Percentiles rank a stretch among this genome's conserved stretches.
These are phyloP conservation scores for Aspergillus ellipticus DNA, from an alignment of 495 filamentous ascomycete species.

Conservation along the genomic window DNA sequence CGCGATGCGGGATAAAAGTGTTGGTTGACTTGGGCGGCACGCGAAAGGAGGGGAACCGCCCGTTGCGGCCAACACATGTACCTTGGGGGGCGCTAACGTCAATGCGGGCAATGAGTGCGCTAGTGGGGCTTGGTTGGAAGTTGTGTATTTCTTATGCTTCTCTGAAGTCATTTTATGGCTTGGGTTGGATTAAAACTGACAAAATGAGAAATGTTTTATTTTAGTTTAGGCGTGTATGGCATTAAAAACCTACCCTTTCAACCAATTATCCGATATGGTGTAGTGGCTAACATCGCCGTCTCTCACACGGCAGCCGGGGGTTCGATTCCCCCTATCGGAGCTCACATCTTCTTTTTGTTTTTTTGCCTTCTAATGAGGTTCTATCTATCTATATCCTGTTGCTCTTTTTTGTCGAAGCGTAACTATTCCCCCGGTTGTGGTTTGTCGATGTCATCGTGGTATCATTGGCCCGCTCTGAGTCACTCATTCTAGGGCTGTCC, in stretches of 20 bases:
- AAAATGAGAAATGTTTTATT: too few species aligned
- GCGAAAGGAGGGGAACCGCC: conserved; percentile 8
- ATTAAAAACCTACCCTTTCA: not conserved
- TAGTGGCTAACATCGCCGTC: conserved; percentile 43
- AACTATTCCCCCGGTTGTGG: not conserved
- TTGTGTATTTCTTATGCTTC: too few species aligned
- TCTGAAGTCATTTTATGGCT: too few species aligned
- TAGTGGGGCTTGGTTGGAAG: too few species aligned
- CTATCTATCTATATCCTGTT: not conserved
- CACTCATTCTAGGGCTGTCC: not conserved
- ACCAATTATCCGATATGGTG: conserved; percentile 33
- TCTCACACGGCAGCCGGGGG: conserved; percentile 39
- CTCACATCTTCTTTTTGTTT: not conserved
- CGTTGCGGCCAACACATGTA: not conserved
- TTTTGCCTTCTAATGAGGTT: not conserved
- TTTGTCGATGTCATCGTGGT: not conserved
- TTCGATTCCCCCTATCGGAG: conserved; percentile 38
- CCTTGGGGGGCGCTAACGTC: not conserved
- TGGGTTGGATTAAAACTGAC: too few species aligned
- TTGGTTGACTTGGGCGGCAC: not conserved
- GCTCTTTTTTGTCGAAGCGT: not conserved
- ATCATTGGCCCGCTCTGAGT: not conserved
- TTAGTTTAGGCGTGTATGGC: not conserved
- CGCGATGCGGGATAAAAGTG: conserved; percentile 8
- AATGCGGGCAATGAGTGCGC: too few species aligned